Conservation (phyloP, 192 early-diverging fungal genomes). For the Coemansia sp. region DNA sequence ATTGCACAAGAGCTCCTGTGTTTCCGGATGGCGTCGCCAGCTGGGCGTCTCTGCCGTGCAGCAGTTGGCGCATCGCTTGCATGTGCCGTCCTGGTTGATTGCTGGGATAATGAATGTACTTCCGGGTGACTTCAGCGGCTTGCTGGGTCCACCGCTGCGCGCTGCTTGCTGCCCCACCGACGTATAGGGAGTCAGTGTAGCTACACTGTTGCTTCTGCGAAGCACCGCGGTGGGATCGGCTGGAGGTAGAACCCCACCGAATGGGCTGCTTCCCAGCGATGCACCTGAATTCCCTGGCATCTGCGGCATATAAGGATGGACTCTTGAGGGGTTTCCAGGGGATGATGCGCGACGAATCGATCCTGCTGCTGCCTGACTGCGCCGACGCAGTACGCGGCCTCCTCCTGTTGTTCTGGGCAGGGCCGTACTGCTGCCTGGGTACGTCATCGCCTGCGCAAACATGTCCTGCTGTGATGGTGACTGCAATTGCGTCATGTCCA, state of each 20-base stretch:
- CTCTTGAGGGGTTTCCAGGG: slow-evolving; percentile 2
- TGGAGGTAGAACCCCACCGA: neutral
- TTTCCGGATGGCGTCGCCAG: slow-evolving; percentile 65
- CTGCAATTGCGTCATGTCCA: neutral
- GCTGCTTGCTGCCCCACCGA: neutral
- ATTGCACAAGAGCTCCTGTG: slow-evolving; percentile 65
- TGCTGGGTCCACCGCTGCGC: neutral
- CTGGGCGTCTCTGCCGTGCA: slow-evolving; percentile 59
- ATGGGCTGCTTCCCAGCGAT: neutral
- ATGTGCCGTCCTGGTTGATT: slow-evolving; percentile 45
- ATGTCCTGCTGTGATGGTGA: neutral
- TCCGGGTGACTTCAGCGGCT: neutral
- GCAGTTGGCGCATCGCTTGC: slow-evolving; percentile 61
- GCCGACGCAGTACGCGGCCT: slow-evolving; percentile 19
- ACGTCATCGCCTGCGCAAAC: neutral
- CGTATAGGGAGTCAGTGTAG: neutral
- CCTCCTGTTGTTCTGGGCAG: neutral
- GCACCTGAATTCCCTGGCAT: neutral
- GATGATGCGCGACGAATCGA: slow-evolving; percentile 8
- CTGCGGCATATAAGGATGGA: slow-evolving; percentile 29
- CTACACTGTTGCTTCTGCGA: slow-evolving; percentile 12
- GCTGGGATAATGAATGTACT: slow-evolving; percentile 32
- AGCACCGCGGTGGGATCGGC: neutral
- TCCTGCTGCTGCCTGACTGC: neutral
- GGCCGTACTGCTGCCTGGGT: neutral